These are phyloP conservation scores for Neurospora tetraspora DNA, from an alignment of 495 filamentous ascomycete species.

Conservation along the genomic window DNA sequence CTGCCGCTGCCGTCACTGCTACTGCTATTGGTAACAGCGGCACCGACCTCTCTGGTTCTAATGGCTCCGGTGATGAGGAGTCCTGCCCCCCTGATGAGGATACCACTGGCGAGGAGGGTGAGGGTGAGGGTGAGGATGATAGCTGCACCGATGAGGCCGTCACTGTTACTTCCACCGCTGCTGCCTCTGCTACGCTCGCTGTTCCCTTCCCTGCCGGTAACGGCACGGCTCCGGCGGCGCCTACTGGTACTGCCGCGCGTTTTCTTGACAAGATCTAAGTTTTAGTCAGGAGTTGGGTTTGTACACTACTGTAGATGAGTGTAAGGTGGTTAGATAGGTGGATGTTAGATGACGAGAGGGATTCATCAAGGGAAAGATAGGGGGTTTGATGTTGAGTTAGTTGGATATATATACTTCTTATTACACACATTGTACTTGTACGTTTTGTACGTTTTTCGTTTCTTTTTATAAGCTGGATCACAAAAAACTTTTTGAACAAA, in stretches of 20 bases:
- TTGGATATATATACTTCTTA: neutral
- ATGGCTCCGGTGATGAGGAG: neutral
- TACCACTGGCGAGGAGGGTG: conserved; percentile 6
- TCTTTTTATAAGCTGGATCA: neutral
- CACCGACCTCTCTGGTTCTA: neutral
- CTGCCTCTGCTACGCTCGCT: conserved; percentile 15
- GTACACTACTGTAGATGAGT: neutral
- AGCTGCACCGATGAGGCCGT: conserved; percentile 25
- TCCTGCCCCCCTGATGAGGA: conserved; percentile 5
- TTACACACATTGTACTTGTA: neutral
- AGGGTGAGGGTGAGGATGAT: conserved; percentile 9
- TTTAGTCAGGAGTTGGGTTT: neutral
- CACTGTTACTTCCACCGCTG: conserved; percentile 14
- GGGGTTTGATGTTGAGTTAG: neutral
- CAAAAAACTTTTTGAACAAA: neutral
- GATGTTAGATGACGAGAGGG: neutral
- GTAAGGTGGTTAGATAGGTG: neutral
- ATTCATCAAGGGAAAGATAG: neutral
- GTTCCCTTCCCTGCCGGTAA: conserved; percentile 24
- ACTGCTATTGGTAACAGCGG: neutral
- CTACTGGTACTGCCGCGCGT: neutral
- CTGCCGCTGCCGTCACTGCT: conserved; percentile 4
- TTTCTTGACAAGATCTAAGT: neutral
- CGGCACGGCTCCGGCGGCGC: conserved; percentile 8
- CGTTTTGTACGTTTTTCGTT: neutral